phyloP scores from a whole-genome alignment of 78 protist genomes.

The Emiliania huxleyi region DNA sequence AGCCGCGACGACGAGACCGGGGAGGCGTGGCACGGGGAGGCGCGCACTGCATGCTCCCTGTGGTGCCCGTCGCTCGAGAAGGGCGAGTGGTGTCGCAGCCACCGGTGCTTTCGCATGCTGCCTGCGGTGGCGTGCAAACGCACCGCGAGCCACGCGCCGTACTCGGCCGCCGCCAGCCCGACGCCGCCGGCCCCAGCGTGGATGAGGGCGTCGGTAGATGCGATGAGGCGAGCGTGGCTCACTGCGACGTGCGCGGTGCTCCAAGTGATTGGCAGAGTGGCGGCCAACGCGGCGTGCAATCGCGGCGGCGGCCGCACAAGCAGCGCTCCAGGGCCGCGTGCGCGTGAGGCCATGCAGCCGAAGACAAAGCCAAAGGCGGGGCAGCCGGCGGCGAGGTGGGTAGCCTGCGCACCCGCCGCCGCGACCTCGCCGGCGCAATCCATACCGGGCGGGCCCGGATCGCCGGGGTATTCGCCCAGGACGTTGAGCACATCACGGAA shows the following conservation, averaged over 20 bases:
- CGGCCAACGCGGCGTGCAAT: not conserved
- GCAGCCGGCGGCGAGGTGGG: not conserved
- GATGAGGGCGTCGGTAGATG: not conserved
- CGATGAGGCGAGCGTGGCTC: not conserved
- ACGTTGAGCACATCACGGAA: too few species aligned
- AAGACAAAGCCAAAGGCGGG: not conserved
- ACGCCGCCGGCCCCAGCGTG: constrained; percentile 43
- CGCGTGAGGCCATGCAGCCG: not conserved
- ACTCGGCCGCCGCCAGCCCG: constrained; percentile 5
- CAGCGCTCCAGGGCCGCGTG: not conserved
- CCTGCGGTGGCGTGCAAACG: too few species aligned
- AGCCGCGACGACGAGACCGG: too few species aligned
- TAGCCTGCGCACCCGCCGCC: too few species aligned
- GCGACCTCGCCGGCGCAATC: not conserved
- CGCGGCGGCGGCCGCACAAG: not conserved
- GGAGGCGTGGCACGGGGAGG: too few species aligned
- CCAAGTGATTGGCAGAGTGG: not conserved
- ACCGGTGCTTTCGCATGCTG: too few species aligned
- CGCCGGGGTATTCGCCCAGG: too few species aligned
- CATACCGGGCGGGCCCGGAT: not conserved
- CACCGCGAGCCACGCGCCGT: not conserved
- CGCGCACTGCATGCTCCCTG: too few species aligned
- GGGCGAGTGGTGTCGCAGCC: too few species aligned
- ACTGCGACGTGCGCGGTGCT: not conserved
- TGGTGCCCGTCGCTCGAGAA: too few species aligned